Evolutionary conservation across 345 rosid genomes (phyloP).

Genomic region (Eucalyptus sp.): DNA sequence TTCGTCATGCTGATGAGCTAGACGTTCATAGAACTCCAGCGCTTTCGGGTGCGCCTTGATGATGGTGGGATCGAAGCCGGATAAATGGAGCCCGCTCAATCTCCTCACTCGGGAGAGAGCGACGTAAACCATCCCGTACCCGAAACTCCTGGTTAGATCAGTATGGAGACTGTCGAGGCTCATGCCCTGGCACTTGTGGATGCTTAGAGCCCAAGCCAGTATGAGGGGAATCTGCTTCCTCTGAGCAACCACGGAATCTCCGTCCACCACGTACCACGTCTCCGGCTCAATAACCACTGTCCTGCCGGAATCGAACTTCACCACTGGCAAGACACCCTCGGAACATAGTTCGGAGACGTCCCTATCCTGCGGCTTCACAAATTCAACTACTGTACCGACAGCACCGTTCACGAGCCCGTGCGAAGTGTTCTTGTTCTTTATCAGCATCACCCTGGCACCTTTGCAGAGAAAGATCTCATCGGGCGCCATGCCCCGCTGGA

Average conservation of each 20-base stretch:
- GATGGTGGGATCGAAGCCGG: conserved; percentile 5
- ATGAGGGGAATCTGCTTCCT: conserved; percentile 8
- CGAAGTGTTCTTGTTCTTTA: neutral
- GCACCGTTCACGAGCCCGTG: conserved; percentile 11
- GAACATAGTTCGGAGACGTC: neutral
- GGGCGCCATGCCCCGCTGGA: conserved; percentile 2
- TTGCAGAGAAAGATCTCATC: neutral
- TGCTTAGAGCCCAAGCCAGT: conserved; percentile 16
- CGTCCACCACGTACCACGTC: neutral
- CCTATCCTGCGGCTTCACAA: neutral
- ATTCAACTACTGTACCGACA: conserved; percentile 3
- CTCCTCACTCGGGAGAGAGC: conserved; percentile 7
- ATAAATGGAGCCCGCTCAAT: conserved; percentile 6
- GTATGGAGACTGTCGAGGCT: conserved; percentile 5
- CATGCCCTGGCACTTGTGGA: conserved; percentile 24
- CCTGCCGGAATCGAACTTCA: conserved; percentile 7
- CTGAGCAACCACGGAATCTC: neutral
- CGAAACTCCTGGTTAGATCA: conserved; percentile 6
- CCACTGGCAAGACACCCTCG: neutral
- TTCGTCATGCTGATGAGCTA: neutral
- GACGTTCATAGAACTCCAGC: neutral
- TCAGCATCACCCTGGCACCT: conserved; percentile 17
- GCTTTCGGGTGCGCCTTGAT: conserved; percentile 18
- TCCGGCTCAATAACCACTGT: neutral
- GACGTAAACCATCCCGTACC: conserved; percentile 15